phyloP scores from a whole-genome alignment of 768 basidiomycete species.

The Aureoboletus auriporus region DNA sequence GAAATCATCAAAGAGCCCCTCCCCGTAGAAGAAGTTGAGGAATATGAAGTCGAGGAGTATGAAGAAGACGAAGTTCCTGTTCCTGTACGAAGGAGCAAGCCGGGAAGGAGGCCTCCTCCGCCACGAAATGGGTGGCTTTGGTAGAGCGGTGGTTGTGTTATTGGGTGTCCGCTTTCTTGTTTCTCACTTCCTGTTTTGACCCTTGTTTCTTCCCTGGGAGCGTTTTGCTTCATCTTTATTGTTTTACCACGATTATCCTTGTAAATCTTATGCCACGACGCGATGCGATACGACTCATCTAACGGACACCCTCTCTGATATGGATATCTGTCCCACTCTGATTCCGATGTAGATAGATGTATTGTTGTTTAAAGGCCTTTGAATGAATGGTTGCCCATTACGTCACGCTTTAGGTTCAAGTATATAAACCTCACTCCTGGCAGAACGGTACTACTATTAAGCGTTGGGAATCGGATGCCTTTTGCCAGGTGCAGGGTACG shows the following conservation, averaged over 20 bases:
- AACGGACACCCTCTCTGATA: slow-evolving; percentile 17
- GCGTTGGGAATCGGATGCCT: slow-evolving; percentile 22
- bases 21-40: slow-evolving; percentile 34
- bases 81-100: slow-evolving; percentile 38
- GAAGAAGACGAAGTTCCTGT: slow-evolving; percentile 42
- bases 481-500: slow-evolving; percentile 23
- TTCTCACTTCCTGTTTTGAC: slow-evolving; percentile 14
- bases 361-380: background rate
- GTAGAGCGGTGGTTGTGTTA: slow-evolving; percentile 31
- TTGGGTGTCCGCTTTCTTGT: slow-evolving; percentile 31
- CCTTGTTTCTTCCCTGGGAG: slow-evolving; percentile 23
- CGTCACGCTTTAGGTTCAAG: too few relatives aligned
- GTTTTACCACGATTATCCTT: slow-evolving; percentile 5
- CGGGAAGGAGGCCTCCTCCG: slow-evolving; percentile 47
- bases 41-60: slow-evolving; percentile 37
- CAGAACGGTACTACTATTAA: background rate
- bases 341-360: slow-evolving; percentile 14
- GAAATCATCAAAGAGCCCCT: slow-evolving; percentile 39
- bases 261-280: slow-evolving; percentile 15
- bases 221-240: slow-evolving; percentile 18
- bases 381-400: too few relatives aligned
- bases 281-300: slow-evolving; percentile 27
- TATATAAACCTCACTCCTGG: too few relatives aligned
- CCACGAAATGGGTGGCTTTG: slow-evolving; percentile 55
- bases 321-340: background rate